Base-by-base conservation (phyloP, 164 flowering plant species). In the Stephania yunnanensis region DNA sequence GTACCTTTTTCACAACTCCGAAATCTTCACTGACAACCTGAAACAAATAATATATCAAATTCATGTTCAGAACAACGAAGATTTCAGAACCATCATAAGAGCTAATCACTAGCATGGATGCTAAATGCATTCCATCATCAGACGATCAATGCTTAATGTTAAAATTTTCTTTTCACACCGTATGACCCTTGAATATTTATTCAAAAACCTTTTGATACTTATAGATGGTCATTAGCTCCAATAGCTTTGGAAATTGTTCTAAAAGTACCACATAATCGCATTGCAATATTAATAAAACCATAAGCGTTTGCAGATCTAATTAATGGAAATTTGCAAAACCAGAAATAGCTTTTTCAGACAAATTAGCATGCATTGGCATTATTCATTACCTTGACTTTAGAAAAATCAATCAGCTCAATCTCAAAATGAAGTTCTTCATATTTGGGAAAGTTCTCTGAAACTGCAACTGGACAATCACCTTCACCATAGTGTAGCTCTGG, bases 361-460 rank as follows among this genome's bases (percentile, higher is more conserved):
- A 71, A 64, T 15, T 15, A 67, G 13, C 65, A 15, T 58, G 65
- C 65, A 17, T 58, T 17, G 65, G 65, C 3, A 58, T 1, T n/a
- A 58, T 9, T 66, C 50, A 29, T 82, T 89, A 83, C 98, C 98
- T 89, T 95, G 74, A 83, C 92, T 88, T 93, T 93, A 29, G 82
- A 84, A 75, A 91, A 93, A 78, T 92, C 97, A 75, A 93, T 84
- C 87, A 93, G 79, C 85, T 95, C 99, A 78, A 93, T 89, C 85
- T 95, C 97, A 85, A 93, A 95, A 85, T 93, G 93, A 81, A 95
- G 95, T 79, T 95, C 98, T 71, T 87, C 95, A 72, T 90, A 91
- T 84, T 88, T 88, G 12, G 97, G 98, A 77, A 95, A 92, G 83
- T 73, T 83, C 71, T 84, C 89, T 31, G 91, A 71, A 78, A 77